Evolutionary conservation across 495 filamentous ascomycete genomes (phyloP).

Genomic region (Penicillium soppii): DNA sequence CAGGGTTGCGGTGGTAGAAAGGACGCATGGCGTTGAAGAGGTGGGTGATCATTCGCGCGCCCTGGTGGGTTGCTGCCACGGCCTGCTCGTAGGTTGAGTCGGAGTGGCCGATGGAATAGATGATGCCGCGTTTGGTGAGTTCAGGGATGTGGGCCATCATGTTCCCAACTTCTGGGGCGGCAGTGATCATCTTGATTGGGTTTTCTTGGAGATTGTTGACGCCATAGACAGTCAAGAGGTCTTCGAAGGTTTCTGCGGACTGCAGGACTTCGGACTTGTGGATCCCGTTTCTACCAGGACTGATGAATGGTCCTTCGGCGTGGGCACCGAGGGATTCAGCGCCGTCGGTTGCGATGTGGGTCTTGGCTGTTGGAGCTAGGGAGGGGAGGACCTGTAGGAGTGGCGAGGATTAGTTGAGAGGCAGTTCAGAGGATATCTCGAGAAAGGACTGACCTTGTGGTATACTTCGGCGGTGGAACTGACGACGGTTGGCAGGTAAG

Average conservation of each 20-base stretch:
- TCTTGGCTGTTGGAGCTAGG: constrained; percentile 63
- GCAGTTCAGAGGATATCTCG: too few relatives aligned
- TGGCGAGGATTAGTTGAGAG: too few relatives aligned
- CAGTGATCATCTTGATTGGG: constrained; percentile 72
- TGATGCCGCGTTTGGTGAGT: constrained; percentile 58
- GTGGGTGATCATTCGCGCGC: constrained; percentile 83
- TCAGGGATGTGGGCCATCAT: constrained; percentile 62
- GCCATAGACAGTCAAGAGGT: constrained; percentile 70
- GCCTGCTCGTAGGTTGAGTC: constrained; percentile 78
- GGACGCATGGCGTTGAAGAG: constrained; percentile 89
- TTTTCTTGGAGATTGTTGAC: constrained; percentile 50
- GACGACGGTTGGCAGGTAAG: constrained; percentile 73
- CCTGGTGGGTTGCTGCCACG: constrained; percentile 59
- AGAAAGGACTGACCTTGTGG: constrained; percentile 49
- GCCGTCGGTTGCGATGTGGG: constrained; percentile 52
- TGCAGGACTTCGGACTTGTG: constrained; percentile 66
- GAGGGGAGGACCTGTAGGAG: constrained; percentile 70
- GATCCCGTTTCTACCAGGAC: constrained; percentile 67
- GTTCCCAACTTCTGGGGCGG: constrained; percentile 71
- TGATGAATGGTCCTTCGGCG: constrained; percentile 82
- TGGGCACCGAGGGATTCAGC: constrained; percentile 82
- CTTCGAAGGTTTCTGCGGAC: constrained; percentile 46
- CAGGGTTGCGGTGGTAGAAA: constrained; percentile 81
- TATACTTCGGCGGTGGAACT: constrained; percentile 71
- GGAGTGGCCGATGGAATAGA: constrained; percentile 78